A percentile compares a stretch with the other conserved stretches of the same genome.
Conservation (phyloP, 805 yeast genomes). For the Scheffersomyces spartinae region DNA sequence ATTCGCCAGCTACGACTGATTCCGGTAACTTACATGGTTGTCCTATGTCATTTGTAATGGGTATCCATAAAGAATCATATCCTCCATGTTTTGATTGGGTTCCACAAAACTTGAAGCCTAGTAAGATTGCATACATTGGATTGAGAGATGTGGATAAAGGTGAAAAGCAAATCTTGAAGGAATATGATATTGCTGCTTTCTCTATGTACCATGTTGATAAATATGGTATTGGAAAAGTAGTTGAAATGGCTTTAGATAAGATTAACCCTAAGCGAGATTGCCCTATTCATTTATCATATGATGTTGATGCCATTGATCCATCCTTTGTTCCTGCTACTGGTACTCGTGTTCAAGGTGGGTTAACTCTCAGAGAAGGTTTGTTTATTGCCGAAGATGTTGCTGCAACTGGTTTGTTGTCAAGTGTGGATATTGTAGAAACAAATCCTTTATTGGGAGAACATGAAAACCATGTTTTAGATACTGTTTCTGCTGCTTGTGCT, state of each 20-base stretch:
- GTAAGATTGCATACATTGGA: slow-evolving; percentile 83
- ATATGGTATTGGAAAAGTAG: slow-evolving; percentile 82
- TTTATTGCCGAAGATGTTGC: slow-evolving; percentile 88
- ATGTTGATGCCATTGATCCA: slow-evolving; percentile 96
- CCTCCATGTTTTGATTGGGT: slow-evolving; percentile 81
- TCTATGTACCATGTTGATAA: slow-evolving; percentile 95
- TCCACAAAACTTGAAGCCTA: slow-evolving; percentile 50
- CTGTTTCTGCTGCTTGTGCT: slow-evolving; percentile 84
- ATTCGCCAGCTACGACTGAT: slow-evolving; percentile 72
- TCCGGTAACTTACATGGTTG: slow-evolving; percentile 95
- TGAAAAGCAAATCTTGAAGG: slow-evolving; percentile 64
- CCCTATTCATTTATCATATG: slow-evolving; percentile 87
- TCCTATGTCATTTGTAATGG: slow-evolving; percentile 86
- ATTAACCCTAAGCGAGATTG: slow-evolving; percentile 57
- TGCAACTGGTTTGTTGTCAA: slow-evolving; percentile 75
- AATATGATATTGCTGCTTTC: slow-evolving; percentile 68
- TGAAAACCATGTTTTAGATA: slow-evolving; percentile 66
- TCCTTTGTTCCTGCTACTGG: slow-evolving; percentile 93
- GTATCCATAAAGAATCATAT: slow-evolving; percentile 53
- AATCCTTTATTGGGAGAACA: slow-evolving; percentile 81
- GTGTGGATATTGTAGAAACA: slow-evolving; percentile 87
- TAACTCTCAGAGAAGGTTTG: slow-evolving; percentile 88
- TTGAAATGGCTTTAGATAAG: slow-evolving; percentile 78
- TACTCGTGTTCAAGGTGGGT: slow-evolving; percentile 94
- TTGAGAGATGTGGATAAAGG: slow-evolving; percentile 86